Base-by-base conservation (phyloP, 768 basidiomycete genomes). In the Termitomyces sp. region DNA sequence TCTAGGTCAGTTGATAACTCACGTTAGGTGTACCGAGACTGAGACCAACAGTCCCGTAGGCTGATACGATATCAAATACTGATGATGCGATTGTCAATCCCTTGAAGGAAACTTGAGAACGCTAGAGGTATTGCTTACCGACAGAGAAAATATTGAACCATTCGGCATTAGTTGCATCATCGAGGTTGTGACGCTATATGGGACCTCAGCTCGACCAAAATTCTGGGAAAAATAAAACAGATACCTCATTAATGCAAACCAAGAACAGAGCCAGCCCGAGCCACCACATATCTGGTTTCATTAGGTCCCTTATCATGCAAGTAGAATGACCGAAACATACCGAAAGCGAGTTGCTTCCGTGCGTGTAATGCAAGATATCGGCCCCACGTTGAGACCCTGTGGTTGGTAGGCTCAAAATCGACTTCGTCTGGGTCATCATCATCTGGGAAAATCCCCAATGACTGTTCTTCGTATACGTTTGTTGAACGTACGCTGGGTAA, bases 281-380 rank as follows among this genome's bases (percentile, higher is more conserved):
- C 94, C 94, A 97, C 96, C 95, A 97, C 83, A 98, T 93, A 72
- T 97, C 95, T 94, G 62, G 8, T 58, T 55, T 37, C n/a, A 16
- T 50, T 44, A 59, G 58, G 9, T 42, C 27, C 8, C 34, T 34
- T n/a, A 15, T 36, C n/a, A 54, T 18, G 2, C 20, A 5, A n/a
- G 0, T 13, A 22, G 7, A n/a, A 54, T 54, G 54, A 46, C 34
- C 53, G 30, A 49, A 27, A 67, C 81, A 57, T 63, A 91, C 92
- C 93, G 62, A 97, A 98, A 2, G 95, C 91, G 58, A 99, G 84
- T 69, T 99, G 96, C 64, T 80, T 83, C 49, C 91, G 82, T 12
- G 88, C 88, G 69, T 96, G 94, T 82, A 87, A 84, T 1, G 87
- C 81, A 18, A 94, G 73, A 68, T 94, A 91, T 36, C 81, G 81